A percentile compares a stretch with the other conserved stretches of the same genome.
phyloP scores from a whole-genome alignment of 805 yeast species.

The Blastobotrys attinorum region DNA sequence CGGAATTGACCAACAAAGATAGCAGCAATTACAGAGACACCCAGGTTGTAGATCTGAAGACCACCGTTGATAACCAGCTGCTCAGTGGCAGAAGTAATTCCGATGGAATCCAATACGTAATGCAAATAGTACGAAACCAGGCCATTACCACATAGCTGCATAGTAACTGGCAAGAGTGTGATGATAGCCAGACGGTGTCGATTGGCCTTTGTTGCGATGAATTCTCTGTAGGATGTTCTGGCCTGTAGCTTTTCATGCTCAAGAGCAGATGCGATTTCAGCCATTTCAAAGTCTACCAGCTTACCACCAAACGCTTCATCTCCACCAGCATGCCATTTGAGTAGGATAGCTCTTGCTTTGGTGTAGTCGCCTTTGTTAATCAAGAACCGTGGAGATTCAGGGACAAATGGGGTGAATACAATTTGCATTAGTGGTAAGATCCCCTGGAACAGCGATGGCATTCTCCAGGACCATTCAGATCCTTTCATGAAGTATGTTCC shows the following conservation, averaged over 20 bases:
- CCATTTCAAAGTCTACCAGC: constrained; percentile 12
- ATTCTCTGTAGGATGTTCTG: constrained; percentile 4
- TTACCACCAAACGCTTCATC: constrained; percentile 3
- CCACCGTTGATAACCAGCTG: constrained; percentile 16
- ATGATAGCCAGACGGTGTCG: constrained; percentile 7
- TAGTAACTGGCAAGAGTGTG: constrained; percentile 3
- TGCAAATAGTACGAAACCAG: constrained; percentile 35
- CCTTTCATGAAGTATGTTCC: constrained; percentile 44
- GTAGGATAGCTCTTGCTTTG: constrained; percentile 31
- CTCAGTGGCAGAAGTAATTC: constrained; percentile 33
- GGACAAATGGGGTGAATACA: constrained; percentile 34
- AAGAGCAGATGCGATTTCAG: constrained; percentile 6
- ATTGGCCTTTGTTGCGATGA: constrained; percentile 8
- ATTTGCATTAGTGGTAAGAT: constrained; percentile 52
- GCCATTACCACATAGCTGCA: constrained; percentile 13
- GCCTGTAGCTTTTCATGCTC: constrained; percentile 6
- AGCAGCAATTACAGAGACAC: constrained; percentile 8
- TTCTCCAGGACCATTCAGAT: constrained; percentile 53
- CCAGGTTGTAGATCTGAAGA: constrained; percentile 8
- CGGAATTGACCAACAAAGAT: constrained; percentile 10
- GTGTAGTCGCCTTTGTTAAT: constrained; percentile 55
- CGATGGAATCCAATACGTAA: constrained; percentile 46
- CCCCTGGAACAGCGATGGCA: constrained; percentile 66
- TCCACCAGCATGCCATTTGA: constrained; percentile 9
- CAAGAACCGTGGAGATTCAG: constrained; percentile 74